Base-by-base conservation (phyloP, 2,329 filamentous ascomycete genomes). In the Penicillium italicum region DNA sequence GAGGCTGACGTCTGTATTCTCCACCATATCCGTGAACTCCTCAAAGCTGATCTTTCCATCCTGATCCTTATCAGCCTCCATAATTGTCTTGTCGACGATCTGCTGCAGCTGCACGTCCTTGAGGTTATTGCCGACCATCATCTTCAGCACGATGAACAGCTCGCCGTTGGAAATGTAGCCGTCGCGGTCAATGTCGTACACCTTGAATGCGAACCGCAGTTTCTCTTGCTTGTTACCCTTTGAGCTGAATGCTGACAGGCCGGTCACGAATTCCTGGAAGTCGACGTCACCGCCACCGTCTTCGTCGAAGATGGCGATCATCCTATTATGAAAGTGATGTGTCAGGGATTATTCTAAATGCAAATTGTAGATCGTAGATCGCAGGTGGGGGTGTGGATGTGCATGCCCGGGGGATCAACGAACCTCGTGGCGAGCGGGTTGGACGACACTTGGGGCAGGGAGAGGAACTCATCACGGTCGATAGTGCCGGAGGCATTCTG, bases 211-310 rank as follows among this genome's bases (percentile, higher is more conserved):
- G 72, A 99, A 99, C 52, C 86, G 87, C 62, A 97, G 83, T 81
- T 99, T 99, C 79, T 99, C 93, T 77, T 97, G 91, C 81, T 99
- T 97, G 80, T 97, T 97, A 60, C 94, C 94, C 79, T 97, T 97
- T 77, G 89, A 92, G 72, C 89, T 94, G 82, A 99, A 99, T 38
- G 94, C 94, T 64, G 88, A 93, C 45, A 99, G 84, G 5, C 94
- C 94, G 1, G 90, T 91, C 10, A 99, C 94, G 74, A 99, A 99
- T 76, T 99, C 94, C 72, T 97, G 91, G 76, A 99, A 99, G 76
- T 99, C 94, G 67, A 99, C 94, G 68, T 96, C 91, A 69, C 94
- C 94, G 66, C 94, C 93, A 60, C 94, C 94, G 74, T 99, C 94
- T 77, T 97, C 94, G 75, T 99, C 94, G 72, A 99, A 97, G 68